Percentiles rank a stretch among this genome's conserved stretches.
phyloP scores from a whole-genome alignment of 805 yeast genomes.

The Starmera amethionina region DNA sequence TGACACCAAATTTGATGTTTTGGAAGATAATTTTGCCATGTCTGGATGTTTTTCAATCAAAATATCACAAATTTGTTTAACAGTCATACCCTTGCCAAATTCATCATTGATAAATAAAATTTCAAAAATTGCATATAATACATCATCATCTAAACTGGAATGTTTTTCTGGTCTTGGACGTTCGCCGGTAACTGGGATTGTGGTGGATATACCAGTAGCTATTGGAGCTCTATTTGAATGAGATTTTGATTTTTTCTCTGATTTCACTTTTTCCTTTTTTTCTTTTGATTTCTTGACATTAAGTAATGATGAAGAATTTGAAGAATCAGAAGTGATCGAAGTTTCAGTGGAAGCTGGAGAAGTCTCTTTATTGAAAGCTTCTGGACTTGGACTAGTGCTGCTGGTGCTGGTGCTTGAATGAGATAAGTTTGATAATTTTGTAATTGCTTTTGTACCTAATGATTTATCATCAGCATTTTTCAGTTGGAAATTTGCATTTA shows the following conservation, averaged over 20 bases:
- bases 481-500: constrained; percentile 10
- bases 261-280: constrained; percentile 11
- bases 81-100: constrained; percentile 77
- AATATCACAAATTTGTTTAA: constrained; percentile 75
- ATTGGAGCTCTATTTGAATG: constrained; percentile 17
- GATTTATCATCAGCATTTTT: neutral
- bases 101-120: constrained; percentile 63
- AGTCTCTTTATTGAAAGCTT: constrained; percentile 10
- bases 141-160: constrained; percentile 61
- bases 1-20: constrained; percentile 70
- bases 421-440: neutral
- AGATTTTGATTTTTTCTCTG: constrained; percentile 13
- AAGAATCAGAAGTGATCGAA: neutral
- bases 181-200: constrained; percentile 73
- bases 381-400: constrained; percentile 11
- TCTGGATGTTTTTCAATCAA: constrained; percentile 69
- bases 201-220: constrained; percentile 67
- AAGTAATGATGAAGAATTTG: neutral
- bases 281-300: constrained; percentile 1
- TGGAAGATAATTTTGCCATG: constrained; percentile 72
- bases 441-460: neutral
- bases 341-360: constrained; percentile 16
- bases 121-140: constrained; percentile 63
- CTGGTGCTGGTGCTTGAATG: too few species aligned
- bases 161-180: constrained; percentile 64